A percentile compares a stretch with the other conserved stretches of the same genome.
Evolutionary conservation across 306 rosid genomes (phyloP).

Genomic region (Fragaria nilgerrensis): DNA sequence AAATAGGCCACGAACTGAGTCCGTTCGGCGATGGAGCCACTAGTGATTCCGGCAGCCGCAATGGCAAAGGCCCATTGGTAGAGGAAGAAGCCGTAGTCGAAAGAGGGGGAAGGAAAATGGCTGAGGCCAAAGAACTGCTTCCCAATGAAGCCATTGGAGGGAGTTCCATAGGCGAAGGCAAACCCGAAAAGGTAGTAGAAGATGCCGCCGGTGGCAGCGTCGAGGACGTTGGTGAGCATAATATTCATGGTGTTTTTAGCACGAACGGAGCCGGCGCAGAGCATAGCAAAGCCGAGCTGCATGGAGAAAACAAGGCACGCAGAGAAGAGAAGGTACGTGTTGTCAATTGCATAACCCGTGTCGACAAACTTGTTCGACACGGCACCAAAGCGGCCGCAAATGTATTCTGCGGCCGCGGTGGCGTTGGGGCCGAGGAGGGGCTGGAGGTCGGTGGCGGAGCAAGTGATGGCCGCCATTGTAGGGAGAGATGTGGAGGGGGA

Average conservation of each 20-base stretch:
- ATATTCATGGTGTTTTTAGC: constrained; percentile 99
- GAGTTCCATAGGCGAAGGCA: constrained; percentile 78
- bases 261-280: constrained; percentile 93
- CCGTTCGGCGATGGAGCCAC: constrained; percentile 85
- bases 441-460: constrained; percentile 44
- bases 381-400: constrained; percentile 40
- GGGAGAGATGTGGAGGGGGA: not conserved
- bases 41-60: constrained; percentile 92
- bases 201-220: constrained; percentile 84
- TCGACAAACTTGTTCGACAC: constrained; percentile 41
- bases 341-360: constrained; percentile 43
- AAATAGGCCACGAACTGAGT: constrained; percentile 86
- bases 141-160: constrained; percentile 85
- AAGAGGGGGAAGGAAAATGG: constrained; percentile 22
- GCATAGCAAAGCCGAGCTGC: constrained; percentile 98
- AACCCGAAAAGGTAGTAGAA: constrained; percentile 90
- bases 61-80: constrained; percentile 97
- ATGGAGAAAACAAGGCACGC: constrained; percentile 91
- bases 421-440: constrained; percentile 33
- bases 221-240: constrained; percentile 95
- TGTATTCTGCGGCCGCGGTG: constrained; percentile 42
- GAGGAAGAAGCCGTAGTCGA: constrained; percentile 63
- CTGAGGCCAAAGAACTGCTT: constrained; percentile 71
- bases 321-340: constrained; percentile 82
- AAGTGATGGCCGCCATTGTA: constrained; percentile 31